Conservation (phyloP, 352 stramenopile species). For the Phytophthora cactorum region DNA sequence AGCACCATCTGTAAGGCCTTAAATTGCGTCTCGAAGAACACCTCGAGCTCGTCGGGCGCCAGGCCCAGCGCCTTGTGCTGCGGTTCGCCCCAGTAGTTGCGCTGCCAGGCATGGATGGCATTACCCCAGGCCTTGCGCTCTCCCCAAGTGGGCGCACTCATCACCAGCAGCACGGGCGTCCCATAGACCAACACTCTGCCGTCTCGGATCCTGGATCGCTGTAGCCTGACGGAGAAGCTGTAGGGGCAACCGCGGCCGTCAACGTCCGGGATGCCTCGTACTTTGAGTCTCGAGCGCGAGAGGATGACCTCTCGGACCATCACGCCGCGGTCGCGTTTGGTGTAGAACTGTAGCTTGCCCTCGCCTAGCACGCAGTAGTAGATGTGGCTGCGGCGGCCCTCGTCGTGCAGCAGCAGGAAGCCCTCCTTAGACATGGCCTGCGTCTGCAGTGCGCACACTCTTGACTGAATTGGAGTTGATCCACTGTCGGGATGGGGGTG, state of each 20-base stretch:
- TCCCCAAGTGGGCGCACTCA: constrained; percentile 74
- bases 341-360: constrained; percentile 80
- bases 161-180: constrained; percentile 57
- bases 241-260: constrained; percentile 78
- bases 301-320: constrained; percentile 73
- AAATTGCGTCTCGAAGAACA: constrained; percentile 77
- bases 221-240: constrained; percentile 76
- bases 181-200: constrained; percentile 70
- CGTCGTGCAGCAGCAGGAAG: constrained; percentile 79
- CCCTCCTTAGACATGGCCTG: constrained; percentile 82
- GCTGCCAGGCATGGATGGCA: constrained; percentile 86
- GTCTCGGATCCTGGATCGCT: constrained; percentile 77
- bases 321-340: constrained; percentile 62
- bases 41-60: constrained; percentile 64
- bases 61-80: constrained; percentile 60
- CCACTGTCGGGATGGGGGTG: constrained; percentile 9
- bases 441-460: not conserved
- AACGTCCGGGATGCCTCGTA: constrained; percentile 72
- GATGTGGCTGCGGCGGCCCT: constrained; percentile 65
- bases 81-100: constrained; percentile 87
- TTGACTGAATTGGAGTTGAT: constrained; percentile 8
- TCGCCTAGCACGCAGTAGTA: constrained; percentile 86
- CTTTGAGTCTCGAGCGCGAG: constrained; percentile 78
- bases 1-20: constrained; percentile 59
- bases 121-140: constrained; percentile 90